Evolutionary conservation across 177 flowering plant species (phyloP).

Genomic region (Vitis hybrid): DNA sequence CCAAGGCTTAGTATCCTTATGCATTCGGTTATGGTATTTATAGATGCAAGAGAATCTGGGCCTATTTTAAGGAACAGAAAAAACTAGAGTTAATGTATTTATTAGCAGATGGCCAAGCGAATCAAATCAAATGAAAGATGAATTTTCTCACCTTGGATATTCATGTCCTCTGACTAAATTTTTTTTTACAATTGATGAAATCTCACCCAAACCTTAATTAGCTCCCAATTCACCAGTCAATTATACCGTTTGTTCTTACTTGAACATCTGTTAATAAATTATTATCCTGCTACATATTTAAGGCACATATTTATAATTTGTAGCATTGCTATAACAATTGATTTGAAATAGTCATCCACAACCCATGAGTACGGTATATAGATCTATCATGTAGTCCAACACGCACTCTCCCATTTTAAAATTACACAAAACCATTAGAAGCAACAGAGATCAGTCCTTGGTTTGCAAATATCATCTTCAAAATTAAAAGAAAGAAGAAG

Average conservation of each 20-base stretch:
- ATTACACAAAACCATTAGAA: no score
- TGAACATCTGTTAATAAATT: no score
- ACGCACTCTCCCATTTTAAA: no score
- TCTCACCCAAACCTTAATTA: constrained; percentile 40
- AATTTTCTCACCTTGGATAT: constrained; percentile 38
- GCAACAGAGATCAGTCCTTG: not conserved
- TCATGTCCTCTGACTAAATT: constrained; percentile 51
- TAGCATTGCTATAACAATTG: no score
- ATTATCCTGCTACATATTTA: no score
- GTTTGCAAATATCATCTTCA: not conserved
- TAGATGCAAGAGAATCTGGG: constrained; percentile 42
- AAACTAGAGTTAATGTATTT: not conserved
- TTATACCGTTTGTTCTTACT: no score
- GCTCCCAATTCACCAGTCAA: constrained; percentile 17
- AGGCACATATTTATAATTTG: no score
- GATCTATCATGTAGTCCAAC: no score
- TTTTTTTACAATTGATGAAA: constrained; percentile 39
- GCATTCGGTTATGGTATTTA: constrained; percentile 63
- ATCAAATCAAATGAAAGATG: not conserved
- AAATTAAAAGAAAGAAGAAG: no score
- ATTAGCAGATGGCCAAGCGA: not conserved
- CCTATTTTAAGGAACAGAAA: constrained; percentile 33
- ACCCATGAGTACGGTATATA: no score
- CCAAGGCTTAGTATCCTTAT: constrained; percentile 43
- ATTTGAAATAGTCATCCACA: no score